phyloP scores from a whole-genome alignment of 495 filamentous ascomycete species.

The Aspergillus steynii region DNA sequence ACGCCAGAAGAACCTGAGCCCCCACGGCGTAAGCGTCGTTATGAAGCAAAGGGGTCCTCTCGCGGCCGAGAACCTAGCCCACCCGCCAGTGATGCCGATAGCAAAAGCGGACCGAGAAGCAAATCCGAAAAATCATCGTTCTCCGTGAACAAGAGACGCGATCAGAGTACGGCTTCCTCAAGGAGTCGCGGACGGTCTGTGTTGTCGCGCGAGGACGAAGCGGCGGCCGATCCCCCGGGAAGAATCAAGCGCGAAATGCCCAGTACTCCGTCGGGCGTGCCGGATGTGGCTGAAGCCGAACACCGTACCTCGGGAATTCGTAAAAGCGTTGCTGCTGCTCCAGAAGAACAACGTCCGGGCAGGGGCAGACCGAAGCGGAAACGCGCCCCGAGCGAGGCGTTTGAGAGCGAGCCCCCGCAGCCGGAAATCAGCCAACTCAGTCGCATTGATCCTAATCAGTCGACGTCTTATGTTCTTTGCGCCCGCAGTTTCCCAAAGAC shows the following conservation, averaged over 20 bases:
- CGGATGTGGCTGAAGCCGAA: conserved; percentile 38
- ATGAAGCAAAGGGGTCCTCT: conserved; percentile 3
- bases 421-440: conserved; percentile 34
- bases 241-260: conserved; percentile 69
- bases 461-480: conserved; percentile 62
- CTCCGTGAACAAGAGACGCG: conserved; percentile 38
- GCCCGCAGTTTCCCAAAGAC: conserved; percentile 78
- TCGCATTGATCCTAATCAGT: conserved; percentile 46
- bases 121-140: conserved; percentile 38
- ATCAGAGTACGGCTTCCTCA: conserved; percentile 55
- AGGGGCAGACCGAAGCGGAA: conserved; percentile 41
- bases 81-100: conserved; percentile 22
- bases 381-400: conserved; percentile 38
- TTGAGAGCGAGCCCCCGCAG: conserved; percentile 32
- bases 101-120: conserved; percentile 26
- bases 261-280: conserved; percentile 52
- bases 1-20: conserved; percentile 31
- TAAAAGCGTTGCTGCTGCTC: conserved; percentile 34
- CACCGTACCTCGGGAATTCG: conserved; percentile 50
- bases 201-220: conserved; percentile 55
- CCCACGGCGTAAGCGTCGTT: conserved; percentile 25
- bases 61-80: conserved; percentile 17
- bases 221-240: conserved; percentile 39
- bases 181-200: conserved; percentile 61
- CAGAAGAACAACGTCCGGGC: conserved; percentile 28